These are phyloP conservation scores for Diaporthe citriasiana DNA, from an alignment of 2,329 filamentous ascomycete genomes.

Conservation along the genomic window DNA sequence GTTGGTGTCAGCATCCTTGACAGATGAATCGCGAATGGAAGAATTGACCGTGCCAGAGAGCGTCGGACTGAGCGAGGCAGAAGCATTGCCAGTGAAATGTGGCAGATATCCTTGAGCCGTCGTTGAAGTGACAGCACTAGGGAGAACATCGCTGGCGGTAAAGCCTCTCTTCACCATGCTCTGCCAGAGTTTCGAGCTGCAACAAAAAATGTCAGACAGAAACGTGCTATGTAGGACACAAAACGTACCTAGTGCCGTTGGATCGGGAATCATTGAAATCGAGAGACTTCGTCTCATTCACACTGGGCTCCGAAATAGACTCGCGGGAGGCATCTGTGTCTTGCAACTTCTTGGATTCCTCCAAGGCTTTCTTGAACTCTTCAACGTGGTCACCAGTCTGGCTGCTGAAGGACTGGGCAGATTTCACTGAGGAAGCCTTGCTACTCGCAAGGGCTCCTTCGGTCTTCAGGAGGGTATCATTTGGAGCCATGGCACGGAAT, in stretches of 20 bases:
- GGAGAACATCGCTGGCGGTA: conserved; percentile 54
- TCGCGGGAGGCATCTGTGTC: conserved; percentile 24
- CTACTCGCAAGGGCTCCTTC: neutral
- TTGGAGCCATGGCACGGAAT: conserved; percentile 27
- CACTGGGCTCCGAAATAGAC: conserved; percentile 34
- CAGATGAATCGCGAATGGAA: conserved; percentile 42
- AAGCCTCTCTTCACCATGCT: conserved; percentile 66
- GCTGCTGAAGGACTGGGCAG: conserved; percentile 45
- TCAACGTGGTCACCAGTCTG: conserved; percentile 45
- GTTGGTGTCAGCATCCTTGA: conserved; percentile 44
- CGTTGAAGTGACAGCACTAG: conserved; percentile 65
- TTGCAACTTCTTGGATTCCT: conserved; percentile 27
- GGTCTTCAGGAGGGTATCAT: conserved; percentile 10
- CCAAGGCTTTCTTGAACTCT: conserved; percentile 41
- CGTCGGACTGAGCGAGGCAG: conserved; percentile 55
- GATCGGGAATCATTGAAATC: conserved; percentile 41
- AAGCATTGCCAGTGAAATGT: conserved; percentile 66
- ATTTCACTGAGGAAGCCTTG: conserved; percentile 39
- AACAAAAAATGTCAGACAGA: conserved; percentile 25
- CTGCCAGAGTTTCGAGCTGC: conserved; percentile 63
- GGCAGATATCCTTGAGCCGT: conserved; percentile 69
- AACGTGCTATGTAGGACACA: neutral
- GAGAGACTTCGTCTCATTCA: conserved; percentile 40
- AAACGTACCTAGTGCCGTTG: conserved; percentile 39
- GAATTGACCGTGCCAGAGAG: conserved; percentile 45